These are phyloP conservation scores for Fusarium torulosum DNA, from an alignment of 2,329 filamentous ascomycete species.

Conservation along the genomic window DNA sequence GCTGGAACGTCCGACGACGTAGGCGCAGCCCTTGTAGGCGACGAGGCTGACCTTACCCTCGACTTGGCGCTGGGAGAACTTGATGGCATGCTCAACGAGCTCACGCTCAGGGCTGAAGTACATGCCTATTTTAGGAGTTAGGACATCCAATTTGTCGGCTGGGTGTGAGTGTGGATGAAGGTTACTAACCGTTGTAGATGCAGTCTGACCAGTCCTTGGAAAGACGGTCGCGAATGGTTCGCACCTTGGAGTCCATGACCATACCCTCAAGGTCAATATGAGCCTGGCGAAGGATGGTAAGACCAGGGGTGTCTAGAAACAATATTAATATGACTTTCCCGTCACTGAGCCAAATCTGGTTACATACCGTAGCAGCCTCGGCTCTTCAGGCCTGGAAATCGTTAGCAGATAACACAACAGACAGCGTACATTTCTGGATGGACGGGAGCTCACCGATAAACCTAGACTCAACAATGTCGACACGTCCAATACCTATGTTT, in stretches of 20 bases:
- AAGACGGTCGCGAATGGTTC: constrained; percentile 66
- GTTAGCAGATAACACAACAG: background rate
- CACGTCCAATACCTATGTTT: constrained; percentile 33
- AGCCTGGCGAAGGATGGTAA: constrained; percentile 45
- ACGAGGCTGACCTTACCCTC: constrained; percentile 48
- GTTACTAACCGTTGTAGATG: constrained; percentile 26
- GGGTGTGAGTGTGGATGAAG: background rate
- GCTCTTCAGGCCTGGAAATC: constrained; percentile 29
- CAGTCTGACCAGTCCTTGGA: constrained; percentile 62
- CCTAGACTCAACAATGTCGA: constrained; percentile 41
- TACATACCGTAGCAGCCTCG: constrained; percentile 32
- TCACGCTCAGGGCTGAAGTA: constrained; percentile 65
- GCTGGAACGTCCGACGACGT: constrained; percentile 60
- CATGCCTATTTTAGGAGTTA: constrained; percentile 47
- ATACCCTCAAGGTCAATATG: constrained; percentile 65
- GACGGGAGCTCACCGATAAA: constrained; percentile 15
- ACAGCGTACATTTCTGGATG: background rate
- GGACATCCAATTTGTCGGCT: background rate
- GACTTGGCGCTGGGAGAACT: constrained; percentile 67
- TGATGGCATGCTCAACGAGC: constrained; percentile 72
- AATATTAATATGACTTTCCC: background rate
- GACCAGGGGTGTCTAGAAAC: constrained; percentile 12
- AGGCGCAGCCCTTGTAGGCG: constrained; percentile 63
- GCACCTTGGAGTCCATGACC: constrained; percentile 66
- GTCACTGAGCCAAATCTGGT: background rate